Evolutionary conservation across 805 yeast genomes (phyloP).

Genomic region (Ogataea minuta): DNA sequence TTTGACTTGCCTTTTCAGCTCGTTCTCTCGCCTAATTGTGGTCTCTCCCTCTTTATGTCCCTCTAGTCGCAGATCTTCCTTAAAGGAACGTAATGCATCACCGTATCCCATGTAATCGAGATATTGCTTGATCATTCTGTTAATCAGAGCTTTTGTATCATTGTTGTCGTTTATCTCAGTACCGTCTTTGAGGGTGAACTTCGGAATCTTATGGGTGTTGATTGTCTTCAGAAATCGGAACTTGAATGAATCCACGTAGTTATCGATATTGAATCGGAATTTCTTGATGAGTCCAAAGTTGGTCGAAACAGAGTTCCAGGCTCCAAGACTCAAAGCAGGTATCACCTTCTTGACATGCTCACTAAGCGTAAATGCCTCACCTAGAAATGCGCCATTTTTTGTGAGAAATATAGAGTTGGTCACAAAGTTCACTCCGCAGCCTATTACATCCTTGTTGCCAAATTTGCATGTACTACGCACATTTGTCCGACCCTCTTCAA

Average conservation of each 20-base stretch:
- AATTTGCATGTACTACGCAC: constrained; percentile 44
- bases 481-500: constrained; percentile 36
- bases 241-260: constrained; percentile 43
- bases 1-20: constrained; percentile 42
- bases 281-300: constrained; percentile 50
- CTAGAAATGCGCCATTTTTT: constrained; percentile 70
- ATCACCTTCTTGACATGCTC: constrained; percentile 32
- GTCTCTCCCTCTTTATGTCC: constrained; percentile 35
- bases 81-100: constrained; percentile 52
- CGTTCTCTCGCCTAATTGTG: constrained; percentile 27
- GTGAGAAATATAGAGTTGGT: constrained; percentile 69
- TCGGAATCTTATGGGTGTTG: constrained; percentile 15
- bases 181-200: constrained; percentile 10
- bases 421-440: constrained; percentile 77
- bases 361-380: constrained; percentile 50
- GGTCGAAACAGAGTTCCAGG: constrained; percentile 43
- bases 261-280: constrained; percentile 49
- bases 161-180: constrained; percentile 13
- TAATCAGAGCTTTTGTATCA: constrained; percentile 21
- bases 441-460: constrained; percentile 64
- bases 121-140: constrained; percentile 39
- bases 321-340: constrained; percentile 49
- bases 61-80: constrained; percentile 39
- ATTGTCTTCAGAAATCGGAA: constrained; percentile 22
- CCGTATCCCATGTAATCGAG: constrained; percentile 58